phyloP scores from a whole-genome alignment of 345 rosid genomes.

The Salix arbutifolia region DNA sequence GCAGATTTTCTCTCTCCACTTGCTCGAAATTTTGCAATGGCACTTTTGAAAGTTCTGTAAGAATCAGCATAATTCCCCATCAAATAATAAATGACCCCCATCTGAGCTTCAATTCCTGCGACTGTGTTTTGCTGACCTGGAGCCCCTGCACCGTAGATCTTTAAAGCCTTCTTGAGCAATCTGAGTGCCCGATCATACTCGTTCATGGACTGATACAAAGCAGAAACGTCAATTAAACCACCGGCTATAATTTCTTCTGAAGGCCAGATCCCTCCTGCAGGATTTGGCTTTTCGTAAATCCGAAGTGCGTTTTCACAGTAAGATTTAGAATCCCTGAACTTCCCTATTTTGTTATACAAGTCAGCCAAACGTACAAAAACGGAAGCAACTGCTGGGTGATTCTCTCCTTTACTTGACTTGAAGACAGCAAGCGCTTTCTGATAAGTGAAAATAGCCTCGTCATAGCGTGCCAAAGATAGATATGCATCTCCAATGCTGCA shows the following conservation, averaged over 20 bases:
- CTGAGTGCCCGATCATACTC: constrained; percentile 61
- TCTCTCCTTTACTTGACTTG: constrained; percentile 75
- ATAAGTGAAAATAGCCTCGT: constrained; percentile 80
- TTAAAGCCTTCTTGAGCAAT: constrained; percentile 63
- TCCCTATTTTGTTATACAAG: constrained; percentile 73
- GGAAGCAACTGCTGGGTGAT: constrained; percentile 73
- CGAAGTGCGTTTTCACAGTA: constrained; percentile 77
- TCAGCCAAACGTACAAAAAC: constrained; percentile 88
- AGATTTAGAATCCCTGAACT: constrained; percentile 68
- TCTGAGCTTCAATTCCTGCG: constrained; percentile 90
- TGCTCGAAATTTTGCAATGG: constrained; percentile 62
- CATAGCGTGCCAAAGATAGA: constrained; percentile 73
- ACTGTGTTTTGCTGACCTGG: constrained; percentile 72
- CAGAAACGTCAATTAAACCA: constrained; percentile 77
- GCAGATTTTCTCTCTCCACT: constrained; percentile 79
- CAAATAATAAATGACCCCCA: constrained; percentile 90
- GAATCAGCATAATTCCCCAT: constrained; percentile 69
- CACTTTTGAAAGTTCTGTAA: constrained; percentile 56
- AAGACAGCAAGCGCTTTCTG: constrained; percentile 80
- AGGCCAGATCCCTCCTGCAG: constrained; percentile 27
- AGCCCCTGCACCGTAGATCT: constrained; percentile 40
- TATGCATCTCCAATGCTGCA: constrained; percentile 92
- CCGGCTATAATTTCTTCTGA: constrained; percentile 69
- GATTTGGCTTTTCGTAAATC: constrained; percentile 57
- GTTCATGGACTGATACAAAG: constrained; percentile 76